Evolutionary conservation across 2,329 filamentous ascomycete genomes (phyloP).

Genomic region (Simplicillium sp.): DNA sequence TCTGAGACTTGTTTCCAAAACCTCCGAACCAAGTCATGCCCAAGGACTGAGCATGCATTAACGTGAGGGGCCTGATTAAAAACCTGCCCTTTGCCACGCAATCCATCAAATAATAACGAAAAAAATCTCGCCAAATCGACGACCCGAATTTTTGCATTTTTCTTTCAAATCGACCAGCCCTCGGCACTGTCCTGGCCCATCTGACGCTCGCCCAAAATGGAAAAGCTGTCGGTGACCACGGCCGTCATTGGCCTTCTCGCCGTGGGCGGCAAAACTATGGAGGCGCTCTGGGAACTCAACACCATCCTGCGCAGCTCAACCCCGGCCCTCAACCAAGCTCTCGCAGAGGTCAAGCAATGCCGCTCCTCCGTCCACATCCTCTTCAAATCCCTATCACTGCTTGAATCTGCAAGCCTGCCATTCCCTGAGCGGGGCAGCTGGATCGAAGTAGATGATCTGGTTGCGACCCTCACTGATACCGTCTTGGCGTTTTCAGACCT

Average conservation of each 20-base stretch:
- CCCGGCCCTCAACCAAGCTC: slow-evolving; percentile 17
- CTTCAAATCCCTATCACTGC: slow-evolving; percentile 22
- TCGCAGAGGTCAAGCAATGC: slow-evolving; percentile 26
- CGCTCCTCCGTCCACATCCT: slow-evolving; percentile 26
- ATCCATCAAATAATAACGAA: too few species aligned
- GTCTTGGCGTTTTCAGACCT: slow-evolving; percentile 24
- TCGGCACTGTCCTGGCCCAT: too few species aligned
- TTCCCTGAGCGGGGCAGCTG: slow-evolving; percentile 24
- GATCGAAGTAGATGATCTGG: slow-evolving; percentile 23
- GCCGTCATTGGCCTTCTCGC: slow-evolving; percentile 26
- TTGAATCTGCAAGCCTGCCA: slow-evolving; percentile 21
- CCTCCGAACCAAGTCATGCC: too few species aligned
- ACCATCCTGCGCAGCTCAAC: slow-evolving; percentile 16
- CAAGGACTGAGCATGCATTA: too few species aligned
- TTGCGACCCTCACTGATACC: slow-evolving; percentile 24
- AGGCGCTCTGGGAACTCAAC: slow-evolving; percentile 24
- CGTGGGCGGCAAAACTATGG: slow-evolving; percentile 22
- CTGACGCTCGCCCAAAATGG: slow-evolving; percentile 5
- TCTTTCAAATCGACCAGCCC: too few species aligned
- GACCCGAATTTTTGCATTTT: too few species aligned
- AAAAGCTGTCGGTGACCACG: slow-evolving; percentile 22
- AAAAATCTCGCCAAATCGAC: too few species aligned
- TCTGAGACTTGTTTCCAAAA: too few species aligned
- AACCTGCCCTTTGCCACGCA: too few species aligned
- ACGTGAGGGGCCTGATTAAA: too few species aligned